Evolutionary conservation across 306 rosid genomes (phyloP), one percentile per base, ranked within the genome.

Genomic region (Coriaria nepalensis): DNA sequence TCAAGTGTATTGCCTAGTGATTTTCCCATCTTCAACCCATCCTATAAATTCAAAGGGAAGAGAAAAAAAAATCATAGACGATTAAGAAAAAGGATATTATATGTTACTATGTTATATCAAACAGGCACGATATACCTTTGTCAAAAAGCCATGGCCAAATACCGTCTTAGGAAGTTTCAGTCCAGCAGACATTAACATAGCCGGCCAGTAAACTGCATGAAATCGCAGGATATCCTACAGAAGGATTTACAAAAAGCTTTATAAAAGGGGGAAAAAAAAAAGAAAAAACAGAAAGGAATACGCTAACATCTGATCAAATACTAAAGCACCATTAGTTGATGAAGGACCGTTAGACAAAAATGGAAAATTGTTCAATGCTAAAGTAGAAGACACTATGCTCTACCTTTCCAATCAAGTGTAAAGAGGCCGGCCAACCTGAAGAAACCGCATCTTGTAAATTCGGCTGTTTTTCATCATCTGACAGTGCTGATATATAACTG

Each of bases 21-120:
- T 63, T 90, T 84, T 50, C 98, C 98, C 98, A 90, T 85, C 76
- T 90, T 90, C 98, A 81, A 68, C 62, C 98, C 98, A 79, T 85
- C 98, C 98, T 90, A 81, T 64, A 75, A 77, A 63, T 62, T 68
- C 53, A 78, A 74, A 78, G 34, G 12, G 32, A 33, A 49, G 12
- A 11, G 14, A 49, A 11, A 49, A 33, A 35, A 47, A 47, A 20
- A 20, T 1, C 29, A 20, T 20, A 20, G 29, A 20, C 29, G 1
- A 20, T 20, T 20, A 20, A 20, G 29, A 20, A 20, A 20, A 20
- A 20, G 29, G 29, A 20, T 20, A 20, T 20, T 20, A 20, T 20
- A 20, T 20, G 29, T 20, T 20, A 20, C 29, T 20, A 20, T 20
- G 29, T 20, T 20, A 20, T 20, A 20, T 3, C 29, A 1, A 20